phyloP scores from a whole-genome alignment of 2,329 filamentous ascomycete genomes.

The Talaromyces marneffei region DNA sequence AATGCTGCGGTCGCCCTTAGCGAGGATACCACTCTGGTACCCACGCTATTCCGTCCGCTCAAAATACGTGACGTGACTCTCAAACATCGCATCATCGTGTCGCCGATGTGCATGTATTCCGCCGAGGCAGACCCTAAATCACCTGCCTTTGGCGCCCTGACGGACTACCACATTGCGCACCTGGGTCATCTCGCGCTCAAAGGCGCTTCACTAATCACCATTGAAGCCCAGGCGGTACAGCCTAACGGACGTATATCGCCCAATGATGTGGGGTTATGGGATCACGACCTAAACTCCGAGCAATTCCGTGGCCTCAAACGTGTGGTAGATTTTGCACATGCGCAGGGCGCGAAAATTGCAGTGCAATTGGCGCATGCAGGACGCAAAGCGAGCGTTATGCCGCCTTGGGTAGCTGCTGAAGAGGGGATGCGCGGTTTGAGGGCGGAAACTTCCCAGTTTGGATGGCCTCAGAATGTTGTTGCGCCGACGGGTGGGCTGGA shows the following conservation, averaged over 20 bases:
- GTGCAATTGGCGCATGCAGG: constrained; percentile 81
- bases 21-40: constrained; percentile 30
- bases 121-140: constrained; percentile 44
- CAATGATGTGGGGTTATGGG: constrained; percentile 59
- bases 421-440: constrained; percentile 19
- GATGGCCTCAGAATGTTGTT: constrained; percentile 49
- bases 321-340: constrained; percentile 70
- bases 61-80: constrained; percentile 52
- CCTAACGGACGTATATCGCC: constrained; percentile 77
- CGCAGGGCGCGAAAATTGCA: constrained; percentile 66
- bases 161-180: constrained; percentile 76
- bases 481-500: constrained; percentile 37
- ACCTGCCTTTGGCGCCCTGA: constrained; percentile 55
- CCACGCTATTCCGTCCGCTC: constrained; percentile 52
- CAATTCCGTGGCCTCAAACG: constrained; percentile 65
- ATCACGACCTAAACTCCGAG: constrained; percentile 50
- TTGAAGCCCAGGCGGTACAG: constrained; percentile 72
- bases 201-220: constrained; percentile 65
- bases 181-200: constrained; percentile 69
- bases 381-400: constrained; percentile 51
- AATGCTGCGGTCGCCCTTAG: constrained; percentile 32
- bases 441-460: constrained; percentile 47
- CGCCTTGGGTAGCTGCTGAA: constrained; percentile 39
- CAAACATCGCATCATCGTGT: constrained; percentile 59
- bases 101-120: constrained; percentile 62